These are phyloP conservation scores for Fragilaria crotonensis DNA, from an alignment of 108 stramenopile genomes.

Conservation along the genomic window DNA sequence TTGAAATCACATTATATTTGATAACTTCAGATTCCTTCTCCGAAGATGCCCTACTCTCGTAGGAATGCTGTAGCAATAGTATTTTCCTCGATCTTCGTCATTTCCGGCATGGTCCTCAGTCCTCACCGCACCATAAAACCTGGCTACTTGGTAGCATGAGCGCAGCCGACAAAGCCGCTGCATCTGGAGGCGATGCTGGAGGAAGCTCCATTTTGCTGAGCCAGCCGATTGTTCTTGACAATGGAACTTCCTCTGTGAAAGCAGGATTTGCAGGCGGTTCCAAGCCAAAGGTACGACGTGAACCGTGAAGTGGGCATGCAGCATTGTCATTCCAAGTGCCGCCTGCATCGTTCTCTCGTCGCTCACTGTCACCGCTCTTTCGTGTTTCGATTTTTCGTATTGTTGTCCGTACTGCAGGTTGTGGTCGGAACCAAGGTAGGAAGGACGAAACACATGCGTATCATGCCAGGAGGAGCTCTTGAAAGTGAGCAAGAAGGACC, in stretches of 20 bases:
- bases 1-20: no score
- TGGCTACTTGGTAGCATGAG: no score
- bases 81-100: no score
- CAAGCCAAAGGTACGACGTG: slow-evolving; percentile 75
- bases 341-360: background rate
- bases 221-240: slow-evolving; percentile 96
- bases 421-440: slow-evolving; percentile 87
- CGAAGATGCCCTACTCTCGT: no score
- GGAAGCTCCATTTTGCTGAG: slow-evolving; percentile 58
- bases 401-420: slow-evolving; percentile 32
- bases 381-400: slow-evolving; percentile 1
- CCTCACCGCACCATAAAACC: no score
- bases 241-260: slow-evolving; percentile 86
- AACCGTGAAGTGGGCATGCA: background rate
- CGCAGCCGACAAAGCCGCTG: slow-evolving; percentile 1
- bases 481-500: slow-evolving; percentile 68
- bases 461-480: slow-evolving; percentile 94
- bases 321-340: slow-evolving; percentile 7
- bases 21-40: no score
- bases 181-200: slow-evolving; percentile 27
- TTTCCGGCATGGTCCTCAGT: no score
- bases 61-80: no score
- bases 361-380: background rate
- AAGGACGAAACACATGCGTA: slow-evolving; percentile 86
- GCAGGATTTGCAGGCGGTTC: slow-evolving; percentile 97